These are phyloP conservation scores for Kalaharituber pfeilii DNA, from an alignment of 2,329 filamentous ascomycete species.

Conservation along the genomic window DNA sequence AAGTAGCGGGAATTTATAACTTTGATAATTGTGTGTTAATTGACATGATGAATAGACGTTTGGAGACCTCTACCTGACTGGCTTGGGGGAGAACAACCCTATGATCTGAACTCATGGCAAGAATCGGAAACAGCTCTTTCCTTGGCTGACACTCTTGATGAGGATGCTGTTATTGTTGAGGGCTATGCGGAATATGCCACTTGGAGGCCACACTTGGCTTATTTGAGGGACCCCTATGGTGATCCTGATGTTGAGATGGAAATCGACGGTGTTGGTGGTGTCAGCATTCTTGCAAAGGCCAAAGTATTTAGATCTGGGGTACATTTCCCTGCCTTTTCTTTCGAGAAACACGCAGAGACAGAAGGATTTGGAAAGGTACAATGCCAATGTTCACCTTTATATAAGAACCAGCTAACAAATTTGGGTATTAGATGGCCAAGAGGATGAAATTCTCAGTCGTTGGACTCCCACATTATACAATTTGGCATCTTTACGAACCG, in stretches of 20 bases:
- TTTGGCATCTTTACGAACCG: slow-evolving; percentile 99
- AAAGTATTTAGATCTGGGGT: slow-evolving; percentile 87
- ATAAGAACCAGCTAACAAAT: slow-evolving; percentile 4
- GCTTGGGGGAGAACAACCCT: slow-evolving; percentile 95
- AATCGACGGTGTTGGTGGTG: slow-evolving; percentile 90
- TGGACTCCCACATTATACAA: slow-evolving; percentile 89
- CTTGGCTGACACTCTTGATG: slow-evolving; percentile 83
- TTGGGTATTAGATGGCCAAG: slow-evolving; percentile 64
- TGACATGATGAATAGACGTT: slow-evolving; percentile 45
- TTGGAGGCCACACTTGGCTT: slow-evolving; percentile 91
- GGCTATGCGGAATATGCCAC: slow-evolving; percentile 98
- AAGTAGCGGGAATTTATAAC: slow-evolving; percentile 32
- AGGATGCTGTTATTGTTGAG: slow-evolving; percentile 96
- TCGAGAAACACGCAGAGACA: slow-evolving; percentile 95
- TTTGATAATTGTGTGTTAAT: neutral
- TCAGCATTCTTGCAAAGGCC: slow-evolving; percentile 92
- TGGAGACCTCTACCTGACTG: slow-evolving; percentile 98
- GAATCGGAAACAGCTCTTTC: slow-evolving; percentile 93
- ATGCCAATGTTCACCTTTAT: neutral
- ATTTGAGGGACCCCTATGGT: slow-evolving; percentile 87
- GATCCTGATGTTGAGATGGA: slow-evolving; percentile 99
- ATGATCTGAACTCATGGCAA: slow-evolving; percentile 98
- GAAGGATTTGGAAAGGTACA: slow-evolving; percentile 94
- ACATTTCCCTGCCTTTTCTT: slow-evolving; percentile 96
- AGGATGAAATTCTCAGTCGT: slow-evolving; percentile 92